These are phyloP conservation scores for Aspergillus leporis DNA, from an alignment of 495 filamentous ascomycete genomes.

Conservation along the genomic window DNA sequence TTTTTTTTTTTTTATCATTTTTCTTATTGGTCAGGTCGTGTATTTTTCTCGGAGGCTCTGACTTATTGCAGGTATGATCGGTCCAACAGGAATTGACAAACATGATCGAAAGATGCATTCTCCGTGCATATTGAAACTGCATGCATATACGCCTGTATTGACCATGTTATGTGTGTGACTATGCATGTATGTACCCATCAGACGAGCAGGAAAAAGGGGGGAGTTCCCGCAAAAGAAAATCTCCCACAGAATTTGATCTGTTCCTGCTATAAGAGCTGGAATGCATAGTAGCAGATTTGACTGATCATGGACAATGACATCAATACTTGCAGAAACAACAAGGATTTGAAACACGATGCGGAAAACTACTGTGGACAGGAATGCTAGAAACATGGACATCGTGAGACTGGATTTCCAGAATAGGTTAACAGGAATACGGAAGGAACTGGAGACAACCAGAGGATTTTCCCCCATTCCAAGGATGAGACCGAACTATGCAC, in stretches of 20 bases:
- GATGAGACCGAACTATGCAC: background rate
- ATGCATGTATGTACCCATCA: background rate
- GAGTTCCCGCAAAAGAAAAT: background rate
- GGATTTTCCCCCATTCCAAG: background rate
- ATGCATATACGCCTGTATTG: background rate
- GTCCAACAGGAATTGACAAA: background rate
- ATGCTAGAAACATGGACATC: background rate
- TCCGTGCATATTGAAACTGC: conserved; percentile 5
- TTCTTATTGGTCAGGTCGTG: background rate
- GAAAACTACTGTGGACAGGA: background rate
- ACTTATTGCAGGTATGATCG: conserved; percentile 2
- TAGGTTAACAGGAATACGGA: no score
- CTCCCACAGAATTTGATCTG: background rate
- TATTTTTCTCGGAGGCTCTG: background rate
- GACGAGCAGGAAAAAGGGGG: background rate
- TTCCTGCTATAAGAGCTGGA: background rate
- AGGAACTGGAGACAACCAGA: background rate
- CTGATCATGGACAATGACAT: background rate
- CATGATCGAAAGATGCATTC: background rate
- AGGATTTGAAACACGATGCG: background rate
- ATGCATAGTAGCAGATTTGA: conserved; percentile 2
- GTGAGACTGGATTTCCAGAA: background rate
- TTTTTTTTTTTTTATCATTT: background rate
- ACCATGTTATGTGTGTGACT: background rate
- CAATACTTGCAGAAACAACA: background rate